Evolutionary conservation across 148 eudicot genomes (phyloP), one percentile per base, ranked within the genome.

Genomic region (Rhododendron williamsianum): DNA sequence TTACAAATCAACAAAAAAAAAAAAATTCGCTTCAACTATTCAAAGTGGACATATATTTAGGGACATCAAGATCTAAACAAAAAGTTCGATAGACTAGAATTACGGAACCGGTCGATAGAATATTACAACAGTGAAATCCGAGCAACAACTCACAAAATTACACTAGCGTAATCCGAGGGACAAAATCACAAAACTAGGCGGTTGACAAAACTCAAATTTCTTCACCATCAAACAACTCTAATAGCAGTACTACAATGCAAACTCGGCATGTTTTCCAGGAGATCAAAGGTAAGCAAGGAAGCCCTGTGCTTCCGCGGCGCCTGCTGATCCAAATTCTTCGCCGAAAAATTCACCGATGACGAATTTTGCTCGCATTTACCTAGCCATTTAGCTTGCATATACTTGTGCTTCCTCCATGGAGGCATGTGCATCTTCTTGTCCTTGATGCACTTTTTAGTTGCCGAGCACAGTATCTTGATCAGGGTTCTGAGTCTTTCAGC

Each of bases 331-430:
- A 38, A 58, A 60, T 10, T 41, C 51, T 58, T 81, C 0, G 9
- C n/a, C 9, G 49, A 25, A 21, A 54, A 12, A 15, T 56, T 36
- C 11, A 43, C 46, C 0, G 49, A 38, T 5, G 83, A 33, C 12
- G 49, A 33, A 19, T 18, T 81, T 11, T 58, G 25, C 15, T 81
- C 83, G 9, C 30, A 19, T 9, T 10, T 71, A 2, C 90, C 90
- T 11, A 63, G 38, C 93, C 93, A 91, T 80, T 91, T 91, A 9
- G 89, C 89, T 86, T 87, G 87, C 93, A 91, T 88, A 69, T 87
- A 91, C 80, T 87, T 87, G 25, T 83, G 90, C 81, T 90, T 90
- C 45, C 93, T 82, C 93, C 93, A 91, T 10, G 93, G 93, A 21
- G 87, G 89, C 63, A 91, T 80, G 48, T 90, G 92, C 89, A 91